These are phyloP conservation scores for Thalassiosira allenii DNA, from an alignment of 352 stramenopile genomes.

Conservation along the genomic window DNA sequence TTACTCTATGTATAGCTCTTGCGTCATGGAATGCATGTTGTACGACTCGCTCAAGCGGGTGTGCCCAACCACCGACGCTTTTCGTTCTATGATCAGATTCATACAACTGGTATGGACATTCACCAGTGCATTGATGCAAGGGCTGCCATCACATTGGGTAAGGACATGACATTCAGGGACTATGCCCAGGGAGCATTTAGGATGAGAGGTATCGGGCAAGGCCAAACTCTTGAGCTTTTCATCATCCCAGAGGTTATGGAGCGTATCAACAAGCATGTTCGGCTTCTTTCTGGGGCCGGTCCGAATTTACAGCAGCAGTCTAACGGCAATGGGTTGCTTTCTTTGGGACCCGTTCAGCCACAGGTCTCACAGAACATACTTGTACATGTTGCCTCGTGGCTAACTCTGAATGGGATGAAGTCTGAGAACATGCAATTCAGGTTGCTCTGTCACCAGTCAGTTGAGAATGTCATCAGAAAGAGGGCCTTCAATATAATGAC, in stretches of 20 bases:
- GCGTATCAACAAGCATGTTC: constrained; percentile 70
- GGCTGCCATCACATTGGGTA: constrained; percentile 89
- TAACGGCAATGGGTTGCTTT: constrained; percentile 58
- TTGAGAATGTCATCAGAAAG: constrained; percentile 97
- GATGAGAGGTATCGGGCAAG: constrained; percentile 92
- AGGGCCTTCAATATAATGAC: constrained; percentile 91
- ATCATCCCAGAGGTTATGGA: constrained; percentile 89
- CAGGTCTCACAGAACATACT: constrained; percentile 77
- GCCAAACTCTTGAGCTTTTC: constrained; percentile 90
- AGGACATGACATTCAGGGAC: constrained; percentile 97
- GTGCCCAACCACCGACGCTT: constrained; percentile 86
- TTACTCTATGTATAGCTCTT: constrained; percentile 80
- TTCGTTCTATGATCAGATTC: constrained; percentile 94
- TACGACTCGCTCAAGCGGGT: constrained; percentile 90
- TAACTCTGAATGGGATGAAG: constrained; percentile 99
- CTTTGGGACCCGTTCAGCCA: constrained; percentile 51
- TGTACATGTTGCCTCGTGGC: constrained; percentile 96
- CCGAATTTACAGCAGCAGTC: constrained; percentile 44
- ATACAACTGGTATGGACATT: constrained; percentile 94
- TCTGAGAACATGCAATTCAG: constrained; percentile 99
- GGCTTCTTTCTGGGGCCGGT: constrained; percentile 48
- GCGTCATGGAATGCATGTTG: constrained; percentile 93
- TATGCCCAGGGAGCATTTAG: constrained; percentile 91
- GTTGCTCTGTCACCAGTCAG: constrained; percentile 93
- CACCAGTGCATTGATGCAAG: constrained; percentile 89